A percentile compares a stretch with the other conserved stretches of the same genome.
phyloP scores from a whole-genome alignment of 1,284 basidiomycete species.

The Neotropicomus parvogracilis region DNA sequence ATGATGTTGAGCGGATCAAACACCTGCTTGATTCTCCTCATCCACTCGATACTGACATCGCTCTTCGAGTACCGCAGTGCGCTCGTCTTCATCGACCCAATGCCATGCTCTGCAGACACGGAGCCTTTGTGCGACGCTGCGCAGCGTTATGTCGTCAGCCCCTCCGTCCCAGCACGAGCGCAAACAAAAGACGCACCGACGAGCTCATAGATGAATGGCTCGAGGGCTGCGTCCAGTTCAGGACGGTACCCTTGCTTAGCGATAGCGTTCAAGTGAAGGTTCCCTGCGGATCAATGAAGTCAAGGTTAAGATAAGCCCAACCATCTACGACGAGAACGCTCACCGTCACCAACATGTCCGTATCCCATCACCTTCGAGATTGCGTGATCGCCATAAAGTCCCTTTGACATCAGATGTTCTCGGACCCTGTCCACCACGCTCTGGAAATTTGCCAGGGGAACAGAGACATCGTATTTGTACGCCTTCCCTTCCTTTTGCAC shows the following conservation, averaged over 20 bases:
- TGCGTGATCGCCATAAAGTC: slow-evolving; percentile 66
- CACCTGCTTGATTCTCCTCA: slow-evolving; percentile 88
- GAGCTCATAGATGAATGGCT: slow-evolving; percentile 95
- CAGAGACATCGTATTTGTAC: slow-evolving; percentile 97
- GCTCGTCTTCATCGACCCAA: slow-evolving; percentile 92
- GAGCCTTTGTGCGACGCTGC: slow-evolving; percentile 77
- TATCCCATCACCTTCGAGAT: slow-evolving; percentile 88
- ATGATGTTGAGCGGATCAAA: slow-evolving; percentile 92
- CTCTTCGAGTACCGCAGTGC: slow-evolving; percentile 90
- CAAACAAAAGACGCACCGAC: slow-evolving; percentile 53
- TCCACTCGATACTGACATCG: slow-evolving; percentile 75
- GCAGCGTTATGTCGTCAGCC: slow-evolving; percentile 1
- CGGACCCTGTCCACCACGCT: slow-evolving; percentile 82
- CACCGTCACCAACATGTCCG: slow-evolving; percentile 95
- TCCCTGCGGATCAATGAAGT: slow-evolving; percentile 50
- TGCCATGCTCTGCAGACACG: slow-evolving; percentile 95
- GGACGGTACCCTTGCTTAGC: slow-evolving; percentile 74
- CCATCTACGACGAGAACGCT: slow-evolving; percentile 26
- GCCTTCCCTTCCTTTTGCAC: slow-evolving; percentile 92
- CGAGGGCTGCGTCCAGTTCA: slow-evolving; percentile 84
- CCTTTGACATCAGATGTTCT: slow-evolving; percentile 69
- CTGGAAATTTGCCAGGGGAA: slow-evolving; percentile 89
- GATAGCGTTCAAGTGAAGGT: slow-evolving; percentile 94
- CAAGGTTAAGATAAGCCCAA: slow-evolving; percentile 4
- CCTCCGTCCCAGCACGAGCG: background rate